Evolutionary conservation across 2,329 filamentous ascomycete genomes (phyloP).

Genomic region (Camptophora hylomeconis): DNA sequence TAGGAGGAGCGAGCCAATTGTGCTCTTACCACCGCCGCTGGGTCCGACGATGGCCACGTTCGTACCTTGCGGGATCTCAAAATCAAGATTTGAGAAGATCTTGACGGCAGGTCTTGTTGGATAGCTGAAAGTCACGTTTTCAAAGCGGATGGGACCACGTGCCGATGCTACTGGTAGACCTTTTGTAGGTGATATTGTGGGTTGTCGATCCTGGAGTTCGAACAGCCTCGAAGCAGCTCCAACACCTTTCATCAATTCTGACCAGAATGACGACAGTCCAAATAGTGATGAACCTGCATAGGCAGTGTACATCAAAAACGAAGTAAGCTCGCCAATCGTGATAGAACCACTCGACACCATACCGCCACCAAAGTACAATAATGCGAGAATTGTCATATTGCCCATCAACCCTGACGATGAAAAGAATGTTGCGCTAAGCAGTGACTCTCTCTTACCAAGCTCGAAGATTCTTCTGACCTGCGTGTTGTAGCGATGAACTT

Average conservation of each 20-base stretch:
- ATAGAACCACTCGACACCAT: constrained; percentile 81
- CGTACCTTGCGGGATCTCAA: constrained; percentile 81
- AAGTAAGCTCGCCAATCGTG: constrained; percentile 82
- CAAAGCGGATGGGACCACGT: constrained; percentile 77
- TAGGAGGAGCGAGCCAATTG: constrained; percentile 78
- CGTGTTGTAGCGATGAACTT: constrained; percentile 79
- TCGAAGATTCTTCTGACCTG: constrained; percentile 88
- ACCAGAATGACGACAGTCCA: constrained; percentile 90
- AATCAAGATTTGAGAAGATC: constrained; percentile 81
- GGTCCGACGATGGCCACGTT: constrained; percentile 96
- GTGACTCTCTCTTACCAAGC: constrained; percentile 72
- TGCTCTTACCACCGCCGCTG: constrained; percentile 91
- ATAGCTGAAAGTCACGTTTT: constrained; percentile 77
- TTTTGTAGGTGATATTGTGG: constrained; percentile 75
- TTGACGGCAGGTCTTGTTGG: constrained; percentile 82
- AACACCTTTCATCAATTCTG: constrained; percentile 96
- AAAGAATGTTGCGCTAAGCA: constrained; percentile 87
- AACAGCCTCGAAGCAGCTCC: constrained; percentile 93
- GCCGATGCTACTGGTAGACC: constrained; percentile 70
- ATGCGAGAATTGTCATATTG: constrained; percentile 87
- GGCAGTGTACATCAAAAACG: constrained; percentile 96
- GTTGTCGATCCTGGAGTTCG: constrained; percentile 81
- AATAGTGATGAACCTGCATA: constrained; percentile 79
- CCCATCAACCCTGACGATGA: constrained; percentile 75
- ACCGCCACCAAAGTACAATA: constrained; percentile 79